Evolutionary conservation across 1,284 basidiomycete genomes (phyloP), one percentile per base, ranked within the genome.

Genomic region (Fistulinella staudtii): DNA sequence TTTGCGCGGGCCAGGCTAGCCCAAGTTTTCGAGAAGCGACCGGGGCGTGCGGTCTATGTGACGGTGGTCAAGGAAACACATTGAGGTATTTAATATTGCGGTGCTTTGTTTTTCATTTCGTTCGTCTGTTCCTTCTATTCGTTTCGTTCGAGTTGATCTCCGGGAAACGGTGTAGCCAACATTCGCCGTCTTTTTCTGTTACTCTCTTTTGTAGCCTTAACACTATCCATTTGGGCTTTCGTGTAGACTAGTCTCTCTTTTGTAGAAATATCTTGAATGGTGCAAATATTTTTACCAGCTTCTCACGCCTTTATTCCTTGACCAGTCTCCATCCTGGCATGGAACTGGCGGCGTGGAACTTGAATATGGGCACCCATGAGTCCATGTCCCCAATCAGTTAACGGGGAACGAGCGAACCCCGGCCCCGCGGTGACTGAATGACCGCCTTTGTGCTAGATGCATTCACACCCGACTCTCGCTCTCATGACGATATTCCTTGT

Each of bases 61-160:
- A 69, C 67, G 4, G 66, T 72, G 36, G 64, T 68, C 41, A 64
- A 65, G 46, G 68, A 72, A 54, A 68, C 36, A 28, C 11, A 3
- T 3, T 36, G 31, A 45, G 13, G 9, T 18, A 11, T 9, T 1
- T 18, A 21, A 4, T 5, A 7, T 11, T 14, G n/a, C n/a, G n/a
- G n/a, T 11, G 25, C 13, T 21, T 18, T 22, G 17, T 27, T 15
- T 36, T 18, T 18, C 5, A 5, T 31, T 20, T 31, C 20, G 33
- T 8, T 6, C 13, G 14, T 15, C 7, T 25, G 20, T 21, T 14
- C 27, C 13, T 20, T 20, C 21, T n/a, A n/a, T n/a, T n/a, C 13
- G 14, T 13, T 20, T 21, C 34, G 3, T 18, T 31, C 11, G 24
- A 25, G 30, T 9, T n/a, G n/a, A n/a, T n/a, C n/a, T n/a, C n/a